A percentile compares a stretch with the other conserved stretches of the same genome.
Evolutionary conservation across 371 early-diverging fungal genomes (phyloP).

Genomic region (Nosema muscidifuracis): DNA sequence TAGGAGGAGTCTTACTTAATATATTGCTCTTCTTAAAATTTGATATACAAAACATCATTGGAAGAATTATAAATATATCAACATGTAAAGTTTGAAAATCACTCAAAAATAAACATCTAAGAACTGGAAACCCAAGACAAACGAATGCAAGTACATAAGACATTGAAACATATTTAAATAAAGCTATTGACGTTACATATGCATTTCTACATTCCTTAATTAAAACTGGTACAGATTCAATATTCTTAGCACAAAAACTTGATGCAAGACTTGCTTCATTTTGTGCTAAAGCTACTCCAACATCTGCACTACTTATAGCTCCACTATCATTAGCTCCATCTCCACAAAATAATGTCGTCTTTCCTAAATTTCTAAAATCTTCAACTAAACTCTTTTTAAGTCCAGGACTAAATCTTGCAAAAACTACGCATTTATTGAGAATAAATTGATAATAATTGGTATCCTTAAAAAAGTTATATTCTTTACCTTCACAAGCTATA

Average conservation of each 20-base stretch:
- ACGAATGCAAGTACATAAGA: constrained; percentile 82
- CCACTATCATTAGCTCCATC: constrained; percentile 99
- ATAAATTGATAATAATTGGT: constrained; percentile 35
- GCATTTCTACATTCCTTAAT: constrained; percentile 93
- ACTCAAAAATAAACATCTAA: constrained; percentile 59
- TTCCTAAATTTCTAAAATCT: constrained; percentile 38
- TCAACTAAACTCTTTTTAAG: constrained; percentile 69
- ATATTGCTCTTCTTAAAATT: constrained; percentile 30
- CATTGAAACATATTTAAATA: constrained; percentile 90
- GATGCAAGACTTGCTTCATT: constrained; percentile 90
- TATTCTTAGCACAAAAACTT: constrained; percentile 82
- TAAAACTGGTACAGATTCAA: constrained; percentile 78
- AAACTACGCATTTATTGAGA: constrained; percentile 65
- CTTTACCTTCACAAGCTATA: constrained; percentile 58
- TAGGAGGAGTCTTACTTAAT: constrained; percentile 33
- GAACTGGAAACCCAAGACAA: constrained; percentile 73
- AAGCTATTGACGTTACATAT: constrained; percentile 84
- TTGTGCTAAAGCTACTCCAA: constrained; percentile 90
- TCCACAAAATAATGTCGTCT: constrained; percentile 66
- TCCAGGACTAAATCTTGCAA: constrained; percentile 95
- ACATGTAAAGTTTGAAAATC: constrained; percentile 59
- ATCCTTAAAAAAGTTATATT: constrained; percentile 57
- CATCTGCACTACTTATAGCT: constrained; percentile 89
- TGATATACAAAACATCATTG: constrained; percentile 44
- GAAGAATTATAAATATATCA: constrained; percentile 56